phyloP scores from a whole-genome alignment of 495 filamentous ascomycete species.

The Tuber calosporum region DNA sequence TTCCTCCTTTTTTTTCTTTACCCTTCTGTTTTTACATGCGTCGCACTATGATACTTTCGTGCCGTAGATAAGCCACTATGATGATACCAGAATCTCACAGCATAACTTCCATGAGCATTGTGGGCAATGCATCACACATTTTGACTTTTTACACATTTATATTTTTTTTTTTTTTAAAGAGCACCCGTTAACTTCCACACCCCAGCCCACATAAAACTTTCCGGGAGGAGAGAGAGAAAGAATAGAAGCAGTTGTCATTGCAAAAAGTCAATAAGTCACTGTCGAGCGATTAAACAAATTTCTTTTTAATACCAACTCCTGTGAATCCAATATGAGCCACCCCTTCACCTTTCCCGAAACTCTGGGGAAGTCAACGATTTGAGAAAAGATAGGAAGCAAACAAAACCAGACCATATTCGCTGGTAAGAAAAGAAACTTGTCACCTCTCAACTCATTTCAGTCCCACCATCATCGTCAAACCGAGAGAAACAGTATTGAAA shows the following conservation, averaged over 20 bases:
- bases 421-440: neutral
- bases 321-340: constrained; percentile 21
- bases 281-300: constrained; percentile 1
- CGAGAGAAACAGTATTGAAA: neutral
- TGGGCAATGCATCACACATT: neutral
- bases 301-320: constrained; percentile 19
- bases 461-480: neutral
- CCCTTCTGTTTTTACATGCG: neutral
- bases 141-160: neutral
- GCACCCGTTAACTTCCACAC: neutral
- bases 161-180: neutral
- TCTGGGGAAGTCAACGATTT: constrained; percentile 4
- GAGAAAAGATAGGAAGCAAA: constrained; percentile 3
- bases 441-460: constrained; percentile 5
- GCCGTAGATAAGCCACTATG: neutral
- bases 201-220: constrained; percentile 1
- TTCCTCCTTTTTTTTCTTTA: neutral
- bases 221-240: neutral
- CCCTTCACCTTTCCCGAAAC: constrained; percentile 14
- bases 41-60: neutral
- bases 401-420: constrained; percentile 1
- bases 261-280: neutral
- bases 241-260: neutral
- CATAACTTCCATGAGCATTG: neutral
- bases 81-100: neutral